Base-by-base conservation (phyloP, 108 stramenopile species). In the Fragilaria radians region DNA sequence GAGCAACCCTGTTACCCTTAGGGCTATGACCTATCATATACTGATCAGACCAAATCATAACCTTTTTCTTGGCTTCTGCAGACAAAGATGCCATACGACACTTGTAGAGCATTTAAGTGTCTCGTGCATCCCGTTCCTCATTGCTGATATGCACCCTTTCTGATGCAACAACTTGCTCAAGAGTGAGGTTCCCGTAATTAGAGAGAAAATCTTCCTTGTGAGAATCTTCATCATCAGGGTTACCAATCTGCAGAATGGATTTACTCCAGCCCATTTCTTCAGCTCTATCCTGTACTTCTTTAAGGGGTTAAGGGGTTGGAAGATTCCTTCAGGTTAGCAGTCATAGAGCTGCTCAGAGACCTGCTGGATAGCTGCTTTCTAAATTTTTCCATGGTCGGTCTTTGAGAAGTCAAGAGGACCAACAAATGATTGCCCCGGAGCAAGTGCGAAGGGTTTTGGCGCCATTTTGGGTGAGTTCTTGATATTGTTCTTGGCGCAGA, bases 101-200 rank as follows among this genome's bases (percentile, higher is more conserved):
- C n/a, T 46, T 24, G 28, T 28, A 46, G 18, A 48, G 42, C 55
- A 31, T 28, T 4, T 58, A 31, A n/a, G 59, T 11, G 21, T 61
- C 58, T 36, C 46, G 65, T 5, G 59, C 34, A 5, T 26, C 7
- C 22, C 59, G 22, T 2, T 9, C n/a, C 26, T 63, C 19, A 5
- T 31, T 5, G 4, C 18, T 24, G 54, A 55, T 25, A 33, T 63
- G 55, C 4, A 32, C 33, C 18, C 7, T 21, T 4, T 11, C 62
- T 36, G 14, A 36, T 23, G 9, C 29, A 22, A 5, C 7, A 7
- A 54, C 9, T 23, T 56, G 32, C 11, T 54, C 54, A 5, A 55
- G 18, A 19, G 29, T 24, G 54, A 63, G 7, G 4, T 5, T 11
- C 22, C 62, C 62, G 27, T 63, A 61, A 25, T 61, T 52, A 19